Conservation (phyloP, 2,329 filamentous ascomycete species). For the Golovinomyces cichoracearum region DNA sequence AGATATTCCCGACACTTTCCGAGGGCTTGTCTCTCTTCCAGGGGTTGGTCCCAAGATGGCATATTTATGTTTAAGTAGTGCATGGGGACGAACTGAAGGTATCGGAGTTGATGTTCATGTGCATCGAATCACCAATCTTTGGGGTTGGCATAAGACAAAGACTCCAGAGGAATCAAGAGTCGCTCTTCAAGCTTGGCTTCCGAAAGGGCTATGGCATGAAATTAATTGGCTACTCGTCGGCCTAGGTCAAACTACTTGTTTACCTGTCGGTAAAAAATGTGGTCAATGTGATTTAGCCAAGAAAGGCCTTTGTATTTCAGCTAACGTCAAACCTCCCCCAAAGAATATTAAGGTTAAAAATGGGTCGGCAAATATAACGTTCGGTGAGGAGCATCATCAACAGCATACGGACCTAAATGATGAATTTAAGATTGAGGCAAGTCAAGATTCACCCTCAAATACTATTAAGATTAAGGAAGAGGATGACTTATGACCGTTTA, state of each 20-base stretch:
- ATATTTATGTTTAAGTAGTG: slow-evolving; percentile 41
- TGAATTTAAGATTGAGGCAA: no score
- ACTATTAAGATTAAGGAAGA: no score
- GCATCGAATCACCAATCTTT: slow-evolving; percentile 49
- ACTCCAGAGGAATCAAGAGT: slow-evolving; percentile 40
- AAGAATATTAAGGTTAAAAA: no score
- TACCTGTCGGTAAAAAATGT: slow-evolving; percentile 42
- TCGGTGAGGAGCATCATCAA: no score
- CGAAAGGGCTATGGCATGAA: slow-evolving; percentile 44
- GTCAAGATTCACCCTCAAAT: no score
- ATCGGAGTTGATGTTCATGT: slow-evolving; percentile 44
- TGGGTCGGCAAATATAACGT: no score
- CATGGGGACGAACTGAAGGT: slow-evolving; percentile 36
- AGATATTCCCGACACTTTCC: slow-evolving; percentile 41
- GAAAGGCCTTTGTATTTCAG: slow-evolving; percentile 48
- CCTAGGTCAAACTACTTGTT: slow-evolving; percentile 43
- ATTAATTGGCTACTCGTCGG: slow-evolving; percentile 53
- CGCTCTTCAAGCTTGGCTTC: slow-evolving; percentile 39
- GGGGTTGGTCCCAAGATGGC: slow-evolving; percentile 57
- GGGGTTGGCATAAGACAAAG: slow-evolving; percentile 42
- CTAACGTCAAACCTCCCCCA: no score
- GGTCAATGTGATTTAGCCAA: slow-evolving; percentile 64
- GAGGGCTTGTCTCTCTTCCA: slow-evolving; percentile 35
- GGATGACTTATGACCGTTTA: no score
- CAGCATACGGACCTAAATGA: no score